Evolutionary conservation across 1,139 yeast genomes (phyloP), one percentile per base, ranked within the genome.

Genomic region (Saccharomyces hybrid): DNA sequence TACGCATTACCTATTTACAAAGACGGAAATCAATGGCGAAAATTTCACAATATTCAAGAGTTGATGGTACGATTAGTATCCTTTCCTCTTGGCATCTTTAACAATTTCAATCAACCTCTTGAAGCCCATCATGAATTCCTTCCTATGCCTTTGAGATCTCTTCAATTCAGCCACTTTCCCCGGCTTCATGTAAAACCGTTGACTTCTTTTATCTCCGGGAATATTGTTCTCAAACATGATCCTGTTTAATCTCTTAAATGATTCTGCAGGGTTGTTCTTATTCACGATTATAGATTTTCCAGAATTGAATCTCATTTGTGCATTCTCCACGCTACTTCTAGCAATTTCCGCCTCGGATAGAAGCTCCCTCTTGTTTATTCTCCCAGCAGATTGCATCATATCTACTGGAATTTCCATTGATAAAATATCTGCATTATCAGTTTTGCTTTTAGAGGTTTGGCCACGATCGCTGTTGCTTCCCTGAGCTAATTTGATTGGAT

Each of bases 81-180:
- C 83, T 63, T 76, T 78, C 69, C 82, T 76, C 65, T 75, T 79
- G 38, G 82, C 82, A 56, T 78, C 80, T 58, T 73, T 75, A 47
- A 79, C 80, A 47, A 77, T 70, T 16, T 67, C 69, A 61, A 79
- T 75, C 56, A 79, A 64, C 58, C 76, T 69, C 60, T 74, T 74
- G 65, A 79, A 73, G 48, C 81, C 82, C 59, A 72, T 72, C 67
- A 75, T 74, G 60, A 79, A 79, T 54, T 73, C 71, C 62, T 68
- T 73, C 67, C 79, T 77, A 63, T 78, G 78, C 60, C 73, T 74
- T 55, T 69, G 72, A 16, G 78, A 71, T 61, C 73, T 72, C 63
- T 74, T 75, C 59, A 70, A 64, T 55, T 76, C 74, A 50, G 74
- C 72, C 54, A 69, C 74, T 61, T 78, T 77, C 60, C 78, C 76